These are phyloP conservation scores for Penicillium crustosum DNA, from an alignment of 2,329 filamentous ascomycete genomes.

Conservation along the genomic window DNA sequence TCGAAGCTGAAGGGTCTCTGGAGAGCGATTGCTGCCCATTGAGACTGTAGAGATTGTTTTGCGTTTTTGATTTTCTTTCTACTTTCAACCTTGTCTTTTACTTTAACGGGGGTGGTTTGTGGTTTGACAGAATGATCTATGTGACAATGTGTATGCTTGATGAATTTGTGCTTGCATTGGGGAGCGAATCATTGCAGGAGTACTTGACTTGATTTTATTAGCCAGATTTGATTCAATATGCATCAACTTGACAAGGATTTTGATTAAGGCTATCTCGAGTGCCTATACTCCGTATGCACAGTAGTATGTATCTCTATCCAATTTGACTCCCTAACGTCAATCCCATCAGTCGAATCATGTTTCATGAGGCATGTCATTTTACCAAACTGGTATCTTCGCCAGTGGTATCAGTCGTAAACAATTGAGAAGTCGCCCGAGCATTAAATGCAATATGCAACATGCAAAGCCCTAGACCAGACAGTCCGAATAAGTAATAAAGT, in stretches of 20 bases:
- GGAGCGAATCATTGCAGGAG: slow-evolving; percentile 28
- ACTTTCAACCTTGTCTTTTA: slow-evolving; percentile 15
- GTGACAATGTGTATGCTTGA: slow-evolving; percentile 17
- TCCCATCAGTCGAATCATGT: neutral
- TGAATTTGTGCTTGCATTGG: slow-evolving; percentile 20
- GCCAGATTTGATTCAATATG: slow-evolving; percentile 10
- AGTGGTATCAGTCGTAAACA: neutral
- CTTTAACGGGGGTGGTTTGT: slow-evolving; percentile 6
- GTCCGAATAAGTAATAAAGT: neutral
- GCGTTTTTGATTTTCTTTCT: slow-evolving; percentile 1
- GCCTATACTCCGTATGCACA: neutral
- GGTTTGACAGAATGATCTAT: slow-evolving; percentile 11
- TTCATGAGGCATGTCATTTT: neutral
- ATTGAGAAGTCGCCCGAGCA: too few relatives aligned
- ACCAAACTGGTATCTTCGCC: neutral
- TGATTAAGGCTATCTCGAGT: neutral
- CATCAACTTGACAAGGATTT: slow-evolving; percentile 3
- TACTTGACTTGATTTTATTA: slow-evolving; percentile 16
- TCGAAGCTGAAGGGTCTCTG: slow-evolving; percentile 35
- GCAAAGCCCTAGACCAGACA: neutral
- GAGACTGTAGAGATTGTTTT: slow-evolving; percentile 2
- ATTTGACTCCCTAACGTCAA: neutral
- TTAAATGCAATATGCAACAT: neutral
- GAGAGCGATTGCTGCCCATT: slow-evolving; percentile 33
- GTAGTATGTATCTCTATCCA: neutral